phyloP scores from a whole-genome alignment of 192 early-diverging fungal genomes.

The Umbelopsis ramanniana region DNA sequence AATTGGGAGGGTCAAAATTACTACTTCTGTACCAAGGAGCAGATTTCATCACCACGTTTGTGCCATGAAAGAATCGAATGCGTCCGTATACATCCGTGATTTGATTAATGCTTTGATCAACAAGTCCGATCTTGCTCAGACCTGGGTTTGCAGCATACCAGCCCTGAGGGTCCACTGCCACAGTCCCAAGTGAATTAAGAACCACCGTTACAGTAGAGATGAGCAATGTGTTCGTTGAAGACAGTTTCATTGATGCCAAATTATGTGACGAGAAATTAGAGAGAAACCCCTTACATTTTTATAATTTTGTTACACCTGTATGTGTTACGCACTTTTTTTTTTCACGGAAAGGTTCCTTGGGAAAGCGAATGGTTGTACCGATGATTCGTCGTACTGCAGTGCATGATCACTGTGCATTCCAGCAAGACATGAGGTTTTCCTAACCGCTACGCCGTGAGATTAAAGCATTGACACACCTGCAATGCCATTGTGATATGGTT shows the following conservation, averaged over 20 bases:
- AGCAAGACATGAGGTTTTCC: too few relatives aligned
- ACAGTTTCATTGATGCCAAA: background rate
- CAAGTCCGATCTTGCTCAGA: constrained; percentile 47
- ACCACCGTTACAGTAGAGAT: background rate
- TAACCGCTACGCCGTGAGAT: too few relatives aligned
- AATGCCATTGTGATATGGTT: too few relatives aligned
- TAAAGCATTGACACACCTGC: too few relatives aligned
- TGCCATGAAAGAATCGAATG: constrained; percentile 58
- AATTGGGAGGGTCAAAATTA: constrained; percentile 49
- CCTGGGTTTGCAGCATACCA: constrained; percentile 32
- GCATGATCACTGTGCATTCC: too few relatives aligned
- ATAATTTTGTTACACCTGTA: too few relatives aligned
- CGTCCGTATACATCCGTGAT: constrained; percentile 56
- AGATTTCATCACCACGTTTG: constrained; percentile 63
- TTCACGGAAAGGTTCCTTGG: too few relatives aligned
- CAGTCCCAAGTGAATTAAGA: background rate
- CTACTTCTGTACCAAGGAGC: constrained; percentile 51
- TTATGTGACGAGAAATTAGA: too few relatives aligned
- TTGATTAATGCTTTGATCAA: constrained; percentile 44
- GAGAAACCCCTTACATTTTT: too few relatives aligned
- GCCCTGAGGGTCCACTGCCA: constrained; percentile 14
- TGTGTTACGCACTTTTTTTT: too few relatives aligned
- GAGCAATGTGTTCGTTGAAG: background rate
- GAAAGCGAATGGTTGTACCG: too few relatives aligned
- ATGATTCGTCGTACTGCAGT: too few relatives aligned